Base-by-base conservation (phyloP, 192 early-diverging fungal species). In the Pilaira anomala region DNA sequence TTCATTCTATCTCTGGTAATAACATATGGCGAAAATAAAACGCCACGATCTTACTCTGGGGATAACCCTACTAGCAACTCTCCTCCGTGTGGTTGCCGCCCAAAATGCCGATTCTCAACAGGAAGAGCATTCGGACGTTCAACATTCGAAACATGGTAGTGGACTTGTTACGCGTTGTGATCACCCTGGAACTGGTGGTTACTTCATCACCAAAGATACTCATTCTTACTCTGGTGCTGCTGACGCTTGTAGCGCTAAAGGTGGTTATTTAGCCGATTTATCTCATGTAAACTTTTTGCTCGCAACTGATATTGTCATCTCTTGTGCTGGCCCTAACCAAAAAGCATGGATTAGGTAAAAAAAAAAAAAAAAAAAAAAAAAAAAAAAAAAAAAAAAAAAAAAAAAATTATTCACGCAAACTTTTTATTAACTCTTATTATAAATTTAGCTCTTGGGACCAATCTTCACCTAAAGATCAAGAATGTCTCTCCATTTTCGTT, bases 361-460 rank as follows among this genome's bases (percentile, higher is more conserved):
- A 13, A 3, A 7, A 45, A 45, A 16, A 21, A 12, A 19, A 1
- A 41, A 6, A 45, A 3, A 45, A 45, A 45, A 16, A 11, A 12
- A 33, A 0, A 41, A 6, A 24, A 40, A 14, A 40, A 40, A 56
- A 45, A 33, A 11, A 12, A 33, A 0, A 41, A 6, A 24, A 40
- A 14, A 40, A 40, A 56, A 45, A 33, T 33, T 33, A n/a, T n/a
- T n/a, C n/a, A n/a, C n/a, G n/a, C 30, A 33, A 5, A 7, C 30
- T 5, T 33, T 33, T 33, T 33, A 33, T 7, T 33, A 33, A 33
- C 30, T 33, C 7, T 33, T 45, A 45, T 16, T 45, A 8, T 8
- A 12, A n/a, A 55, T n/a, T 30, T 42, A 57, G 55, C 21, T 41
- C 55, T 24, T 58, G 55, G 55, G 55, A 58, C 6, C n/a, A 36